Percentiles rank a stretch among this genome's conserved stretches.
Evolutionary conservation across 805 yeast species (phyloP).

Genomic region (Cyberlindnera subsufficiens): DNA sequence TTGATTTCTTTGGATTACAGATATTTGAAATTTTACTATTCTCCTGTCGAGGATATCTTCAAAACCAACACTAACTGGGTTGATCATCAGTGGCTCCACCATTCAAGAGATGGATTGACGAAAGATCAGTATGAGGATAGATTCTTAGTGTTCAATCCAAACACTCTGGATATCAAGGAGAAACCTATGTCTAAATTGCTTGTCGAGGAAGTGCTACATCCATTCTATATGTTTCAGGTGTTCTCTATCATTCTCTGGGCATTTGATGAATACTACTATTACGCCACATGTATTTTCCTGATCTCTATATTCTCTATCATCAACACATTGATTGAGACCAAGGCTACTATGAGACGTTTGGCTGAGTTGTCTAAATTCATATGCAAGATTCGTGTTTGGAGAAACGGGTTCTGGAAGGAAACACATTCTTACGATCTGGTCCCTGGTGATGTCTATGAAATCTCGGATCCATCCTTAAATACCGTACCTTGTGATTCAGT

Average conservation of each 20-base stretch:
- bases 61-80: slow-evolving; percentile 84
- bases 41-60: slow-evolving; percentile 84
- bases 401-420: slow-evolving; percentile 91
- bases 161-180: slow-evolving; percentile 69
- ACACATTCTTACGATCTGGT: slow-evolving; percentile 72
- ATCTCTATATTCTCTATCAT: slow-evolving; percentile 78
- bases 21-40: slow-evolving; percentile 74
- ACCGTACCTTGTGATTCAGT: slow-evolving; percentile 86
- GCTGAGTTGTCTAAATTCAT: slow-evolving; percentile 65
- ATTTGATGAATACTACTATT: slow-evolving; percentile 86
- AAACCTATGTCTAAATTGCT: slow-evolving; percentile 61
- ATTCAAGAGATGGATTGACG: slow-evolving; percentile 60
- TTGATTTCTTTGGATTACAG: slow-evolving; percentile 74
- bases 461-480: slow-evolving; percentile 74
- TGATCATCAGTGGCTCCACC: slow-evolving; percentile 69
- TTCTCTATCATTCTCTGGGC: slow-evolving; percentile 91
- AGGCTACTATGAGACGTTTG: slow-evolving; percentile 62
- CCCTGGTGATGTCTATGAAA: slow-evolving; percentile 94
- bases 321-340: slow-evolving; percentile 84
- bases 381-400: slow-evolving; percentile 83
- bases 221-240: slow-evolving; percentile 91
- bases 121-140: slow-evolving; percentile 67
- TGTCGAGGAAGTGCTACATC: slow-evolving; percentile 86
- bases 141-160: slow-evolving; percentile 66
- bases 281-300: slow-evolving; percentile 85